phyloP scores from a whole-genome alignment of 2,329 filamentous ascomycete species.

The Xylaria hypoxylon region DNA sequence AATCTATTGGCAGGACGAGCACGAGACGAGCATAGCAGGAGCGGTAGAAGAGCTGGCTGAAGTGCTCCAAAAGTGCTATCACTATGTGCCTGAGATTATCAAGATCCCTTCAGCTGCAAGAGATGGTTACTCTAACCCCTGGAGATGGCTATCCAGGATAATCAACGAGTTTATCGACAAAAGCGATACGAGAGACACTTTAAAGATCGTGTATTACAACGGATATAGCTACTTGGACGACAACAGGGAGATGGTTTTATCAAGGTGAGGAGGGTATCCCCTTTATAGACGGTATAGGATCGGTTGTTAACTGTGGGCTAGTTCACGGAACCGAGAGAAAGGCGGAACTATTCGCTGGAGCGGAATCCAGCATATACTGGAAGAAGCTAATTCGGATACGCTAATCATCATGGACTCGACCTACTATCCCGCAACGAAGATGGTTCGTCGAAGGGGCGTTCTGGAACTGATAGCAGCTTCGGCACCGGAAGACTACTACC shows the following conservation, averaged over 20 bases:
- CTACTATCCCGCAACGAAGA: constrained; percentile 66
- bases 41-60: constrained; percentile 62
- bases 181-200: constrained; percentile 64
- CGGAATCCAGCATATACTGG: constrained; percentile 66
- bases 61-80: constrained; percentile 65
- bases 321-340: constrained; percentile 60
- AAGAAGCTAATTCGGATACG: constrained; percentile 67
- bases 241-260: constrained; percentile 68
- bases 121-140: constrained; percentile 62
- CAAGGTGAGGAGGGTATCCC: constrained; percentile 58
- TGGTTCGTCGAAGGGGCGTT: constrained; percentile 64
- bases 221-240: constrained; percentile 66
- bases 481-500: constrained; percentile 63
- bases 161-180: constrained; percentile 66
- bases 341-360: constrained; percentile 66
- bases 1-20: constrained; percentile 68
- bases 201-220: constrained; percentile 70
- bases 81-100: constrained; percentile 61
- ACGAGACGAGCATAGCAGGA: constrained; percentile 56
- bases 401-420: constrained; percentile 70
- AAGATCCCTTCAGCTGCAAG: constrained; percentile 61
- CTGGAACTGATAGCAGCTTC: constrained; percentile 68
- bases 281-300: constrained; percentile 9
- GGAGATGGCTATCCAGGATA: constrained; percentile 64
- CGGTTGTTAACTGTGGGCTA: constrained; percentile 49